Conservation (phyloP, 2,329 filamentous ascomycete species). For the Aspergillus spinulosporus region DNA sequence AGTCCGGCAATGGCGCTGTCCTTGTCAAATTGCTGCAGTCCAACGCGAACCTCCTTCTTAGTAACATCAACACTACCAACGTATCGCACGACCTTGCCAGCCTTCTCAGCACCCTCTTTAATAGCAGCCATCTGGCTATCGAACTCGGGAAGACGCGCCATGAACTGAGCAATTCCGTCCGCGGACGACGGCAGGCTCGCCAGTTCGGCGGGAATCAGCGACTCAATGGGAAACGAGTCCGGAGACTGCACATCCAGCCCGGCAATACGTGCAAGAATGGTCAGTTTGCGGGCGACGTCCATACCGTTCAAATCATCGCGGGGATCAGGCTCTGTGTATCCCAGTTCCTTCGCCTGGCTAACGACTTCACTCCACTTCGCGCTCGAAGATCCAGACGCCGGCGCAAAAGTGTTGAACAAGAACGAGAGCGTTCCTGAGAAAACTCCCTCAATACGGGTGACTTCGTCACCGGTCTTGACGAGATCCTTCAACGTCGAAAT, state of each 20-base stretch:
- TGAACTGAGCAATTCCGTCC: slow-evolving; percentile 73
- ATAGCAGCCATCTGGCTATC: slow-evolving; percentile 87
- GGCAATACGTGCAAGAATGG: slow-evolving; percentile 83
- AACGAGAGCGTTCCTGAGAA: slow-evolving; percentile 98
- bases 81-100: slow-evolving; percentile 90
- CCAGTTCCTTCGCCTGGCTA: slow-evolving; percentile 84
- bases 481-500: slow-evolving; percentile 92
- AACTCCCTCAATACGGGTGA: slow-evolving; percentile 91
- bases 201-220: slow-evolving; percentile 83
- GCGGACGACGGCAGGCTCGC: slow-evolving; percentile 65
- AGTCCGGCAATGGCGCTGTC: slow-evolving; percentile 89
- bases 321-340: slow-evolving; percentile 88
- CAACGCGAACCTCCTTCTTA: slow-evolving; percentile 83
- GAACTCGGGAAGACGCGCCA: slow-evolving; percentile 75
- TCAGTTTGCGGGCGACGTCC: slow-evolving; percentile 92
- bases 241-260: slow-evolving; percentile 80
- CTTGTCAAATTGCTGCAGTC: slow-evolving; percentile 82
- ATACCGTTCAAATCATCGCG: slow-evolving; percentile 83
- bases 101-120: slow-evolving; percentile 79
- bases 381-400: slow-evolving; percentile 62
- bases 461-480: slow-evolving; percentile 88
- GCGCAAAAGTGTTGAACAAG: slow-evolving; percentile 96
- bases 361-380: slow-evolving; percentile 91
- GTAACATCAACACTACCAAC: slow-evolving; percentile 88
- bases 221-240: slow-evolving; percentile 89